phyloP scores from a whole-genome alignment of 140 eudicot species.

The Stevia rebaudiana region DNA sequence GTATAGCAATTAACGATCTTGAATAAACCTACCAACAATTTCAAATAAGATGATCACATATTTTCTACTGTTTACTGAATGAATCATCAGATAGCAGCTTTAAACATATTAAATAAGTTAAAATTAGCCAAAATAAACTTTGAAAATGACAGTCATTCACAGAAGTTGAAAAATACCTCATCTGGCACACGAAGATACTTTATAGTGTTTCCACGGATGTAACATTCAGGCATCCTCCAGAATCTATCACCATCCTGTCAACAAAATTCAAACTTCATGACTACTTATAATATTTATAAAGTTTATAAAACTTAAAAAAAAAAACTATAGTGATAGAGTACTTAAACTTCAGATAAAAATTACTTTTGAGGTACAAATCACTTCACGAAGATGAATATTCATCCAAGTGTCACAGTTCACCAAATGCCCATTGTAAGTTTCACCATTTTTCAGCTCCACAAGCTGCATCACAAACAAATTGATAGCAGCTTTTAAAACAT shows the following conservation, averaged over 20 bases:
- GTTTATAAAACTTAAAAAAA: not conserved
- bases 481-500: not conserved
- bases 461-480: constrained; percentile 33
- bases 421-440: constrained; percentile 76
- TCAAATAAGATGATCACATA: not conserved
- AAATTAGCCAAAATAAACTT: not conserved
- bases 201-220: constrained; percentile 13
- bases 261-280: constrained; percentile 3
- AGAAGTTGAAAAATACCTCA: constrained; percentile 37
- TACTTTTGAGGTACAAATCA: constrained; percentile 74
- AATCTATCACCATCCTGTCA: constrained; percentile 79
- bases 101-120: not conserved
- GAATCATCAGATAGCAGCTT: not conserved
- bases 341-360: not conserved
- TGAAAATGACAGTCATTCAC: not conserved
- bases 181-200: constrained; percentile 67
- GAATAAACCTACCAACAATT: not conserved
- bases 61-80: not conserved
- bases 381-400: constrained; percentile 78
- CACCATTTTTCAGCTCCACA: constrained; percentile 67
- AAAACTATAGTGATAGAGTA: not conserved
- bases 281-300: not conserved
- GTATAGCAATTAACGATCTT: not conserved
- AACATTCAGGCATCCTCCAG: constrained; percentile 82
- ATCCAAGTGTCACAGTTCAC: constrained; percentile 82